These are phyloP conservation scores for Aphanomyces invadans DNA, from an alignment of 352 stramenopile genomes.

Conservation along the genomic window DNA sequence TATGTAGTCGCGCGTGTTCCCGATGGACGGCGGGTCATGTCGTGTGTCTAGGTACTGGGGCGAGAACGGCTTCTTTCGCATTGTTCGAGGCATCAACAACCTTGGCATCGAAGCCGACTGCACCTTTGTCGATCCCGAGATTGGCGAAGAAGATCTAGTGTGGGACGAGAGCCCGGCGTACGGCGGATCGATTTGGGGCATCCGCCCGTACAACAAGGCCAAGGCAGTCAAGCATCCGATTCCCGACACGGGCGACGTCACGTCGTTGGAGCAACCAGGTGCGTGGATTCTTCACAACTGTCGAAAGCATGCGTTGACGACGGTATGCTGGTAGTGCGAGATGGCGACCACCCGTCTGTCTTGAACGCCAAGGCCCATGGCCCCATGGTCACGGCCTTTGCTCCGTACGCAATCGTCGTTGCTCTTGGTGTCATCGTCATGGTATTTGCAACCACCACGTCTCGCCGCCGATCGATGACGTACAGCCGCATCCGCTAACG, in stretches of 20 bases:
- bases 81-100: constrained; percentile 84
- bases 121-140: constrained; percentile 81
- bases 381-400: background rate
- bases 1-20: no score
- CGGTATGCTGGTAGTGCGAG: background rate
- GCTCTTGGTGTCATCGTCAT: background rate
- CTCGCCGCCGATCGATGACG: background rate
- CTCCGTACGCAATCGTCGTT: background rate
- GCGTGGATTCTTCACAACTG: background rate
- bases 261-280: background rate
- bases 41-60: constrained; percentile 61
- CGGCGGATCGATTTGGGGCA: constrained; percentile 70
- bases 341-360: background rate
- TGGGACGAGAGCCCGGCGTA: constrained; percentile 67
- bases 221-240: constrained; percentile 79
- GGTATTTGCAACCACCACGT: background rate
- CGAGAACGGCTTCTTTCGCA: constrained; percentile 95
- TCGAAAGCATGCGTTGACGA: background rate
- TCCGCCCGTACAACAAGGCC: constrained; percentile 49
- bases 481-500: constrained; percentile 7
- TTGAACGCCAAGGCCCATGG: background rate
- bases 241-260: constrained; percentile 77
- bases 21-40: no score
- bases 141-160: constrained; percentile 72
- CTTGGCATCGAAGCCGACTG: constrained; percentile 86